These are phyloP conservation scores for Euphorbia celastroides DNA, from an alignment of 441 rosid genomes.

Conservation along the genomic window DNA sequence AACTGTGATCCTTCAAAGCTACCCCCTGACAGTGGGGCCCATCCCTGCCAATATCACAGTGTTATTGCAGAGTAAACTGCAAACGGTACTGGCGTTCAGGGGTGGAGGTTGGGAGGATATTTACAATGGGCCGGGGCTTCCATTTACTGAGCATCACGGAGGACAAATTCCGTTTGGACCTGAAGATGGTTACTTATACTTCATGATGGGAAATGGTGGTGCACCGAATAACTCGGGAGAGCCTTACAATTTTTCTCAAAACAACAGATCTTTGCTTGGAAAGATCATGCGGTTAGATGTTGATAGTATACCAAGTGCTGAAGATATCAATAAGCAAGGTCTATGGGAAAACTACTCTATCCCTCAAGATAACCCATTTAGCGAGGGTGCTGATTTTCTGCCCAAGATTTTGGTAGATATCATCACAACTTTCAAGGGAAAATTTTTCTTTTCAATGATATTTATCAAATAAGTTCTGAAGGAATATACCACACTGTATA, in stretches of 20 bases:
- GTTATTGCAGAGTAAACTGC: constrained; percentile 81
- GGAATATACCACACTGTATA: no score
- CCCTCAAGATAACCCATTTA: constrained; percentile 78
- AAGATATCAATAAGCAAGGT: constrained; percentile 55
- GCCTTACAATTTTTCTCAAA: constrained; percentile 80
- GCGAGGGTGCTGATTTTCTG: constrained; percentile 48
- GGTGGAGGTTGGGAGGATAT: constrained; percentile 78
- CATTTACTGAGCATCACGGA: constrained; percentile 70
- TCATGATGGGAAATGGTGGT: constrained; percentile 98
- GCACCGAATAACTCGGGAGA: constrained; percentile 38
- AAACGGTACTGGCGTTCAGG: constrained; percentile 49
- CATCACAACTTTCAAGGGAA: no score
- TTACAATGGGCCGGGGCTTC: constrained; percentile 97
- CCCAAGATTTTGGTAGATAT: no score
- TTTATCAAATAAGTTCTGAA: no score
- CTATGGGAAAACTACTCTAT: constrained; percentile 95
- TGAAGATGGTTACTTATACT: constrained; percentile 69
- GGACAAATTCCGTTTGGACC: constrained; percentile 99
- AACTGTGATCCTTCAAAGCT: constrained; percentile 92
- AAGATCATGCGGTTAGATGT: constrained; percentile 93
- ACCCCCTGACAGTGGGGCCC: constrained; percentile 59
- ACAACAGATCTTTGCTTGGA: constrained; percentile 91
- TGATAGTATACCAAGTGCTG: constrained; percentile 66
- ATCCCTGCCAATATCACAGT: constrained; percentile 77
- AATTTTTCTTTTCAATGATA: no score